Conservation (phyloP, 208 protist genomes). For the Leishmania braziliensis region DNA sequence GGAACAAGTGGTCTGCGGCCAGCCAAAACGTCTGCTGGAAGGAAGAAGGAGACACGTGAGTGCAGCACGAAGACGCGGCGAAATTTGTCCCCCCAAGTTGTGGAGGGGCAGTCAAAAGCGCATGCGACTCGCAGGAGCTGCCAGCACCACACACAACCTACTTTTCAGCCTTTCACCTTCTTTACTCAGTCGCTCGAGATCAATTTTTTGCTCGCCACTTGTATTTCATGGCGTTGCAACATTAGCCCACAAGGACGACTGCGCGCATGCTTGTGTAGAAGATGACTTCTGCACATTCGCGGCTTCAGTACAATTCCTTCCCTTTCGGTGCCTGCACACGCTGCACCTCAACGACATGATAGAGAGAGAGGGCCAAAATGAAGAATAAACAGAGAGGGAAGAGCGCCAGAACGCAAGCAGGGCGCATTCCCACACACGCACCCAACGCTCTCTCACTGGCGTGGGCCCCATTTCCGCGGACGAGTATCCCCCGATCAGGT, state of each 20-base stretch:
- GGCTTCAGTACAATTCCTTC: background rate
- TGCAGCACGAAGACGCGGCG: no score
- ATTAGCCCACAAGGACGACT: background rate
- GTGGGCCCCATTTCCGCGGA: background rate
- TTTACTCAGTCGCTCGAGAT: background rate
- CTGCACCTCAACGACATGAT: background rate
- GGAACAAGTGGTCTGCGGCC: no score
- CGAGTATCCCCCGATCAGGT: background rate
- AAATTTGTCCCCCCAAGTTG: no score
- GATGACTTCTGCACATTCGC: background rate
- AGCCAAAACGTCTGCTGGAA: no score
- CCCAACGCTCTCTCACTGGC: background rate
- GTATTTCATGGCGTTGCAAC: background rate
- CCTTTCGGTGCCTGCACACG: background rate
- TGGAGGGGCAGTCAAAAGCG: no score
- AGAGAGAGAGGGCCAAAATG: background rate
- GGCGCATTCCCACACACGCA: background rate
- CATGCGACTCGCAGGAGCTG: no score
- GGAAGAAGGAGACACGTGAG: no score
- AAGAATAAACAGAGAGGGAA: background rate
- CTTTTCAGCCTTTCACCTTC: background rate
- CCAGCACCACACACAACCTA: no score
- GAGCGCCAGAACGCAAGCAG: background rate
- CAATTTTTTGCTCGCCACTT: no score
- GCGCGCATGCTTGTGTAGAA: background rate